A percentile compares a stretch with the other conserved stretches of the same genome.
These are phyloP conservation scores for Cucurbita moschata DNA, from an alignment of 306 rosid species.

Conservation along the genomic window DNA sequence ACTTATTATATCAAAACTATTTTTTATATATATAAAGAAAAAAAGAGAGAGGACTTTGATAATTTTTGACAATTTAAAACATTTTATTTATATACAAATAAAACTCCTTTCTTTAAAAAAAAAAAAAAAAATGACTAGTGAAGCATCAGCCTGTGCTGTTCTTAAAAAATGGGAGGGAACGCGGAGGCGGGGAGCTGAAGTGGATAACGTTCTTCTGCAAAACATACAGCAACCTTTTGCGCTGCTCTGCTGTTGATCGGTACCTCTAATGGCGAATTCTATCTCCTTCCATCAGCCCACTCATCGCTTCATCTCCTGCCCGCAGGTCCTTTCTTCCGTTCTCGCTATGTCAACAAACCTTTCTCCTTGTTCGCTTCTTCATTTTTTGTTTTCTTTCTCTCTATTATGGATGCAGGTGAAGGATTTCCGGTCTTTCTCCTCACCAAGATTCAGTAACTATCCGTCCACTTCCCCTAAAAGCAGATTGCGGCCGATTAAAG, in stretches of 20 bases:
- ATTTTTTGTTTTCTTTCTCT: not conserved
- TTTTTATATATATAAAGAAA: not conserved
- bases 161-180: not conserved
- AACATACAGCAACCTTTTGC: not conserved
- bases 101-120: too few species aligned
- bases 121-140: not conserved
- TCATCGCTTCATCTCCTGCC: conserved; percentile 31
- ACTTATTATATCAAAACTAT: not conserved
- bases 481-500: conserved; percentile 35
- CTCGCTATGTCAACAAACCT: conserved; percentile 1
- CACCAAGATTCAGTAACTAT: conserved; percentile 25
- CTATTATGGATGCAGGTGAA: conserved; percentile 26
- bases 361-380: not conserved
- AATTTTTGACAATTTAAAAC: too few species aligned
- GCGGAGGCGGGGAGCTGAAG: not conserved
- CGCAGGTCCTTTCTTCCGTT: conserved; percentile 32
- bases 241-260: not conserved
- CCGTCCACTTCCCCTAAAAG: conserved; percentile 14
- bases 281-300: conserved; percentile 40
- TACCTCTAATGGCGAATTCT: conserved; percentile 42
- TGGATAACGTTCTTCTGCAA: not conserved
- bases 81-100: too few species aligned
- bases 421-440: conserved; percentile 28
- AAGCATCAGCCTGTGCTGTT: not conserved
- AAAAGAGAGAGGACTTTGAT: too few species aligned